Evolutionary conservation across 140 eudicot genomes (phyloP), one percentile per base, ranked within the genome.

Genomic region (Oenanthe javanica): DNA sequence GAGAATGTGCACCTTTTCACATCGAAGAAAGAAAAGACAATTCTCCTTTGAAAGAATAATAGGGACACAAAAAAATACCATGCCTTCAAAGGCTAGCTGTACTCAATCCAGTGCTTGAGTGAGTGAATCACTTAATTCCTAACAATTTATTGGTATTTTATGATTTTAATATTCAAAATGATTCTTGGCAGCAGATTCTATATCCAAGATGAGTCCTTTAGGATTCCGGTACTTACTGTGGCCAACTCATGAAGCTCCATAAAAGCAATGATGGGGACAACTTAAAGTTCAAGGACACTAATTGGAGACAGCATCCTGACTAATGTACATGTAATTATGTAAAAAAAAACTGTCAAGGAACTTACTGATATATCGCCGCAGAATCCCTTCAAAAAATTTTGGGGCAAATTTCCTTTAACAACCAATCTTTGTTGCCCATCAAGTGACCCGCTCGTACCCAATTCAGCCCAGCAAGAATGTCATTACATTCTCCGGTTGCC

Each of bases 401-500:
- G 97, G 97, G 80, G 96, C 96, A 85, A 91, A 91, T 84, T 87
- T 77, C 96, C 98, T 79, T 90, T 93, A 51, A 91, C 86, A 0
- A 93, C 98, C 71, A 93, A 87, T 59, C 93, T 80, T 82, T 93
- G 96, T 59, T 93, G 97, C 15, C 96, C 98, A 81, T 93, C 98
- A 84, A 93, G 89, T 0, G 98, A 93, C 23, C 98, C 98, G 81
- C 92, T 93, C 59, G 96, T 93, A 81, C 97, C 98, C 88, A 93
- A 83, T 69, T 93, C 96, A 80, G 97, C 96, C 96, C 72, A 93
- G 89, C 86, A 93, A 83, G 84, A 91, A 93, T 45, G 89, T 87
- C 98, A 93, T 93, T 5, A 91, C 96, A 90, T 93, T 96, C 85
- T 93, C 98, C n/a, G 96, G 97, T 71, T 88, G 92, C 79, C 98